These are phyloP conservation scores for Cercospora berteroae DNA, from an alignment of 2,329 filamentous ascomycete genomes.

Conservation along the genomic window DNA sequence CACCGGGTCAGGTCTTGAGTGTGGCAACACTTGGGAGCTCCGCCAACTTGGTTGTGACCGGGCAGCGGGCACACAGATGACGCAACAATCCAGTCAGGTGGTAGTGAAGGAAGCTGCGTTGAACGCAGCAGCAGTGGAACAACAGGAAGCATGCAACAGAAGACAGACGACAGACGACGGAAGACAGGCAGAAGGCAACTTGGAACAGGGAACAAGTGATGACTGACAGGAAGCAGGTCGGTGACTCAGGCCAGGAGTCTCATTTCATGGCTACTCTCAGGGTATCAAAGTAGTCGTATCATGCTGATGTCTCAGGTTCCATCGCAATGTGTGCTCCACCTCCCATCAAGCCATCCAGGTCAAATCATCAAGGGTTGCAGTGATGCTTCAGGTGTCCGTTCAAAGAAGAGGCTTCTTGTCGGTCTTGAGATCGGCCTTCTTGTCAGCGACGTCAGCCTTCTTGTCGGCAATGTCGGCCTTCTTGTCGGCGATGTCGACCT, in stretches of 20 bases:
- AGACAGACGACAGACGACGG: not conserved
- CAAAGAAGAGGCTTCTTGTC: too few relatives aligned
- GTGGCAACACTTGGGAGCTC: not conserved
- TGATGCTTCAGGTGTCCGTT: not conserved
- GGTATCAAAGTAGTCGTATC: not conserved
- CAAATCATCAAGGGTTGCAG: not conserved
- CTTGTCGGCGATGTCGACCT: not conserved
- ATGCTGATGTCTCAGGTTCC: not conserved
- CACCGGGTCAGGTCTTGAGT: not conserved
- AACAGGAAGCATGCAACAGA: not conserved
- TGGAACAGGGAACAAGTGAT: not conserved
- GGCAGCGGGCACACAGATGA: not conserved
- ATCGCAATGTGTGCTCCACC: not conserved
- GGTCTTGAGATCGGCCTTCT: too few relatives aligned
- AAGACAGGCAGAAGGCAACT: not conserved
- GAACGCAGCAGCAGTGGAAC: not conserved
- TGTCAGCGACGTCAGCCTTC: too few relatives aligned
- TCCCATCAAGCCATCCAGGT: not conserved
- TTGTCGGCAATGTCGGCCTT: not conserved
- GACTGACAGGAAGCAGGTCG: not conserved
- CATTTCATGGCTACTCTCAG: constrained; percentile 2
- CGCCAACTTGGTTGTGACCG: not conserved
- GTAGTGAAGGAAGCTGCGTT: too few relatives aligned
- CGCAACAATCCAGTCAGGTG: not conserved
- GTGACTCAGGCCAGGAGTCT: not conserved